Evolutionary conservation across 441 rosid genomes (phyloP), one percentile per base, ranked within the genome.

Genomic region (Metrosideros polymorpha): DNA sequence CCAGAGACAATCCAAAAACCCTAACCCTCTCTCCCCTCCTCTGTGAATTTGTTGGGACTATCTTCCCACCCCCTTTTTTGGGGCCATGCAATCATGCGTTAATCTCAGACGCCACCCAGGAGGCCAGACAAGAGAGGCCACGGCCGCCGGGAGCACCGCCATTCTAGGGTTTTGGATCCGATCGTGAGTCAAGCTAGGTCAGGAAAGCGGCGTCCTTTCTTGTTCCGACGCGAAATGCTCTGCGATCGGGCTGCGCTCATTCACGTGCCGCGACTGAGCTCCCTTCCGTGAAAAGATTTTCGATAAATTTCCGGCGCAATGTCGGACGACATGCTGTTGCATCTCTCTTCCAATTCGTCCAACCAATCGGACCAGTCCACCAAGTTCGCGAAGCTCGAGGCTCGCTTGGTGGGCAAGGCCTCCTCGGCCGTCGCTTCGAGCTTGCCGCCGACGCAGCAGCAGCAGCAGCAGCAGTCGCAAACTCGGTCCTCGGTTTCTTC

Each of bases 351-450:
- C 1, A 98, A 96, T 91, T 95, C 99, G 30, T 98, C 99, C 0
- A 98, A 98, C 90, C 99, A 93, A 89, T 98, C 99, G 32, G 99
- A 98, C 94, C 95, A 95, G 85, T 98, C 99, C 86, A 94, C 95
- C 85, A 98, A 98, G 91, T 93, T 98, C 87, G 99, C 99, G 42
- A 98, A 98, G 93, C 99, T 98, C 55, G 99, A 98, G 92, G 99
- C 99, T 77, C 99, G 99, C 50, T 87, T 98, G 93, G 95, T 93
- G 27, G 98, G 99, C n/a, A 98, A 95, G 91, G 89, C 93, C 32
- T 85, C 95, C 79, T 88, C 93, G 17, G 85, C 89, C 50, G 83
- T 92, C 1, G 88, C 82, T 57, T 24, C 89, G 57, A 88, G 53
- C 82, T 90, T 87, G 27, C 93, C 79, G 53, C 91, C 29, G 29